Evolutionary conservation across 225 moss, liverwort and hornwort species (phyloP).

Genomic region (Bryoerythrophyllum caledonicum): DNA sequence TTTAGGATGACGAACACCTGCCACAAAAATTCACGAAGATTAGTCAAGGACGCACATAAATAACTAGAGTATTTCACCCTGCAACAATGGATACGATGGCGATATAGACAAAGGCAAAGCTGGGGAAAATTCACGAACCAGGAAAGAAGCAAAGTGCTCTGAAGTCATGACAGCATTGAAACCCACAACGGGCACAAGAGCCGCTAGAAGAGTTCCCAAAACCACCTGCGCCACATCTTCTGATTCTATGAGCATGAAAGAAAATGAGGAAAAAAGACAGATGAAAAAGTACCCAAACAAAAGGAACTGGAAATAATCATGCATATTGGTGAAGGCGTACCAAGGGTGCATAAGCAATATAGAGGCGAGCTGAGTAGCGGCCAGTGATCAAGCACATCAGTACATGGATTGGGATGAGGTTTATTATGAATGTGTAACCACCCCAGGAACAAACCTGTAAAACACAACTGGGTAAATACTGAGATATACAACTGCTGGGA

Average conservation of each 20-base stretch:
- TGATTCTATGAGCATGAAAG: not conserved
- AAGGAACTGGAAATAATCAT: slow-evolving; percentile 6
- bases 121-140: slow-evolving; percentile 56
- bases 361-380: slow-evolving; percentile 91
- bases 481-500: not conserved
- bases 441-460: slow-evolving; percentile 99
- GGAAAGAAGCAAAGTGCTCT: slow-evolving; percentile 97
- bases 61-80: not conserved
- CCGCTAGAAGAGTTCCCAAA: slow-evolving; percentile 87
- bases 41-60: slow-evolving; percentile 1
- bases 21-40: slow-evolving; percentile 19
- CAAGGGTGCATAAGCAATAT: slow-evolving; percentile 95
- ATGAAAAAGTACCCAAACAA: not conserved
- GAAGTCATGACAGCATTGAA: slow-evolving; percentile 99
- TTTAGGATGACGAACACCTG: slow-evolving; percentile 99
- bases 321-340: slow-evolving; percentile 37
- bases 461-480: slow-evolving; percentile 28
- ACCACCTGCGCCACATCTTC: slow-evolving; percentile 59
- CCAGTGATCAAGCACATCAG: slow-evolving; percentile 90
- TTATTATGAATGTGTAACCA: slow-evolving; percentile 99
- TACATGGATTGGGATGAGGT: slow-evolving; percentile 97
- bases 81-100: not conserved
- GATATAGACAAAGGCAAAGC: slow-evolving; percentile 14
- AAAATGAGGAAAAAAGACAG: slow-evolving; percentile 2
- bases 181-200: slow-evolving; percentile 99